Evolutionary conservation across 306 rosid species (phyloP).

Genomic region (Quercus alba): DNA sequence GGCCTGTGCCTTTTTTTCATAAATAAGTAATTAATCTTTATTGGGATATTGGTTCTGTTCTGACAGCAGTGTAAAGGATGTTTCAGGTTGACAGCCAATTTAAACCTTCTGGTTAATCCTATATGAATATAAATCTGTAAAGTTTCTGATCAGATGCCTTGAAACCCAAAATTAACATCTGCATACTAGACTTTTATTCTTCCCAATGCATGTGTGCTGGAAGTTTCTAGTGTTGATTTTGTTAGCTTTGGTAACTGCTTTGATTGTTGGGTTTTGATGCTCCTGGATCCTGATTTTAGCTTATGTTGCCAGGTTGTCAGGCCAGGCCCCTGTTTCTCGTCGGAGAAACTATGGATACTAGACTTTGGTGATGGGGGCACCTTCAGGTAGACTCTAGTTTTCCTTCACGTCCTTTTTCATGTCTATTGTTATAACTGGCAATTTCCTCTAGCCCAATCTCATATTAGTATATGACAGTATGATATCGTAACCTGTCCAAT

Average conservation of each 20-base stretch:
- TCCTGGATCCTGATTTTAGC: slow-evolving; percentile 25
- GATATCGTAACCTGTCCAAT: slow-evolving; percentile 74
- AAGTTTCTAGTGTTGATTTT: slow-evolving; percentile 1
- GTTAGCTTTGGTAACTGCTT: neutral
- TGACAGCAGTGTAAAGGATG: neutral
- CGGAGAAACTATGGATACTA: slow-evolving; percentile 62
- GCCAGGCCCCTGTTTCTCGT: slow-evolving; percentile 53
- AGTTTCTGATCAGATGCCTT: neutral
- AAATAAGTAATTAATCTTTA: neutral
- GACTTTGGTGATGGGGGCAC: slow-evolving; percentile 25
- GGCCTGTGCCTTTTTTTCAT: neutral
- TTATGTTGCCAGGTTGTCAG: slow-evolving; percentile 47
- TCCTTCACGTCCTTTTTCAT: slow-evolving; percentile 26
- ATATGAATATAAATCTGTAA: neutral
- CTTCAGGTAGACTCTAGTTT: slow-evolving; percentile 37
- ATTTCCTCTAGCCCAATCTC: slow-evolving; percentile 36
- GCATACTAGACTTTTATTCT: neutral
- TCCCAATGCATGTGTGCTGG: neutral
- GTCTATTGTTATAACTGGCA: slow-evolving; percentile 34
- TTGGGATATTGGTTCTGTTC: neutral
- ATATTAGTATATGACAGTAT: slow-evolving; percentile 42
- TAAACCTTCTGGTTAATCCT: neutral
- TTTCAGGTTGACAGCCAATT: slow-evolving; percentile 4
- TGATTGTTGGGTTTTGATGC: neutral
- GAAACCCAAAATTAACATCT: neutral